These are phyloP conservation scores for Tylopilus rubrobrunneus DNA, from an alignment of 768 basidiomycete genomes.

Conservation along the genomic window DNA sequence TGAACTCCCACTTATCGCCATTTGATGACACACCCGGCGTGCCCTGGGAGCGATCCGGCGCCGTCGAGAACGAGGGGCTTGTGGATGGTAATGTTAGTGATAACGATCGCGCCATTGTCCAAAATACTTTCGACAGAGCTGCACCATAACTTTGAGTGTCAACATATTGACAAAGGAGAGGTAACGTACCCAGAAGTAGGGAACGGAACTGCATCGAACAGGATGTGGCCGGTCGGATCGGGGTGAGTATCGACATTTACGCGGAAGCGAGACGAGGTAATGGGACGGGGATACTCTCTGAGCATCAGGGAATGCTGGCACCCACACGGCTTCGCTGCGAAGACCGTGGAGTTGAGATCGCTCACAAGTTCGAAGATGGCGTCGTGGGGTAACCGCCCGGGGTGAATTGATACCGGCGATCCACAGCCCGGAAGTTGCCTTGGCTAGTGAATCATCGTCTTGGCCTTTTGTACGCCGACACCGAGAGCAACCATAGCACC, in stretches of 20 bases:
- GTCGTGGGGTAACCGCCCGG: conserved; percentile 16
- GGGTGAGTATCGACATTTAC: conserved; percentile 26
- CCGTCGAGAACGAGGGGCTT: too few relatives aligned
- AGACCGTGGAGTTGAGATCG: too few relatives aligned
- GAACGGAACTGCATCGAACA: too few relatives aligned
- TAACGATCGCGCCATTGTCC: background rate
- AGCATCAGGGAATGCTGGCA: conserved; percentile 24
- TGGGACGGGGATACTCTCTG: conserved; percentile 28
- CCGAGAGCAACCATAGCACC: conserved; percentile 36
- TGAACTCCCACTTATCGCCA: too few relatives aligned
- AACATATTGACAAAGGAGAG: too few relatives aligned
- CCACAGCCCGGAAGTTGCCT: conserved; percentile 27
- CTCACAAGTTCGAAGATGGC: conserved; percentile 19
- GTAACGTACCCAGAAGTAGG: too few relatives aligned
- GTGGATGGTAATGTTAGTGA: too few relatives aligned
- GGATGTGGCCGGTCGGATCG: too few relatives aligned
- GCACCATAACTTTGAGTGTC: too few relatives aligned
- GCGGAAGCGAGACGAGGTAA: conserved; percentile 34
- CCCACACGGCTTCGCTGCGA: too few relatives aligned
- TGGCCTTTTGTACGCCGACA: conserved; percentile 31
- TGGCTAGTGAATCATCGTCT: conserved; percentile 29
- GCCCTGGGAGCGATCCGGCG: too few relatives aligned
- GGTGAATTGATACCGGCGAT: conserved; percentile 35
- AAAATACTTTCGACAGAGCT: conserved; percentile 26
- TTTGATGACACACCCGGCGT: background rate